phyloP scores from a whole-genome alignment of 1,284 basidiomycete species.

The Wallemia ichthyophaga region DNA sequence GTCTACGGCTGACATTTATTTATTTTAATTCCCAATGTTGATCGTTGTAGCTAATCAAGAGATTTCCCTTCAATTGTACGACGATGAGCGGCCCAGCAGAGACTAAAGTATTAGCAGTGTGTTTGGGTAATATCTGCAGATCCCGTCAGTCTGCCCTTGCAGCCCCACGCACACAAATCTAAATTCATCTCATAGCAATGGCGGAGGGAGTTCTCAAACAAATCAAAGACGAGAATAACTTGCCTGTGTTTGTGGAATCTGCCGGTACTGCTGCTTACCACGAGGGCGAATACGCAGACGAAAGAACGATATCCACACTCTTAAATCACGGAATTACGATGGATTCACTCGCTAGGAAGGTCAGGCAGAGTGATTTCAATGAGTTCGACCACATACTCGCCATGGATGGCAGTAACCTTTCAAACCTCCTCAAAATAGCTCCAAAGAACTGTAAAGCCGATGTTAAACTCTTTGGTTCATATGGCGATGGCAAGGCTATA shows the following conservation, averaged over 20 bases:
- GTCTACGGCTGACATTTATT: not conserved
- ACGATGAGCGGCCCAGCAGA: not conserved
- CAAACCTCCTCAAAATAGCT: constrained; percentile 14
- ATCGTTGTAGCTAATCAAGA: too few species aligned
- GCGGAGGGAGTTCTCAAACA: constrained; percentile 16
- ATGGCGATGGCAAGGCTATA: constrained; percentile 5
- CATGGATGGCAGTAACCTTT: constrained; percentile 18
- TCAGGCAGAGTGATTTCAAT: constrained; percentile 14
- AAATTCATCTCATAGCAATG: not conserved
- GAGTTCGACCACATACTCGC: constrained; percentile 20
- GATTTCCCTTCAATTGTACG: not conserved
- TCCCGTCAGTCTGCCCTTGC: not conserved
- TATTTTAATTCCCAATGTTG: not conserved
- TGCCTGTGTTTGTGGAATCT: constrained; percentile 14
- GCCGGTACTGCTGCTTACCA: constrained; percentile 17
- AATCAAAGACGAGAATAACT: constrained; percentile 8
- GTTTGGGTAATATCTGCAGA: constrained; percentile 1
- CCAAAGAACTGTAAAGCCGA: constrained; percentile 10
- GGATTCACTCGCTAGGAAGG: constrained; percentile 15
- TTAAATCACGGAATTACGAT: constrained; percentile 16
- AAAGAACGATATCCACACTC: constrained; percentile 17
- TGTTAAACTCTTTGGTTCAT: constrained; percentile 10
- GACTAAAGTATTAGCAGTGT: not conserved
- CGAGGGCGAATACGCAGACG: constrained; percentile 16
- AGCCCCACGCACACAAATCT: not conserved